A percentile compares a stretch with the other conserved stretches of the same genome.
Conservation (phyloP, 441 rosid species). For the Euphorbia schlechtendalii region DNA sequence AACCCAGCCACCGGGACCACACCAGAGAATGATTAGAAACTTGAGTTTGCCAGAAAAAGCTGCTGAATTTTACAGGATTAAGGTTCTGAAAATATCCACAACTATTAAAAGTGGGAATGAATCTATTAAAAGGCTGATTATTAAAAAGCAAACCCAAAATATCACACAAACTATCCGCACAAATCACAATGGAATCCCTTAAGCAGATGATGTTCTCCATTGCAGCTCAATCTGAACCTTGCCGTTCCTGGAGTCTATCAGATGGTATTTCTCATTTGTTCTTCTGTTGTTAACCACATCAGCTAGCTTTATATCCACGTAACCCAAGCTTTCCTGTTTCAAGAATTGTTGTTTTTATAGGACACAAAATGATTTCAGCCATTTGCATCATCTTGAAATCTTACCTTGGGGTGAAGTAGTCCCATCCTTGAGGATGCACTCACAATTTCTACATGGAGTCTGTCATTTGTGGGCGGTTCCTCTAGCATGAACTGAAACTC, state of each 20-base stretch:
- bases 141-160: background rate
- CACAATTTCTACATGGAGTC: constrained; percentile 65
- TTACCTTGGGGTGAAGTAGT: constrained; percentile 83
- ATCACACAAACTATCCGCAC: background rate
- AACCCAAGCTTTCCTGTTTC: constrained; percentile 71
- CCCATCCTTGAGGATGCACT: constrained; percentile 78
- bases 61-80: constrained; percentile 8
- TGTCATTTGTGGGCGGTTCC: constrained; percentile 70
- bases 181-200: no score
- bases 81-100: no score
- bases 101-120: no score
- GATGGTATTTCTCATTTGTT: constrained; percentile 80
- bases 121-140: background rate
- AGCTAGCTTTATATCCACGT: constrained; percentile 54
- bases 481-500: constrained; percentile 66
- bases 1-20: no score
- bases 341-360: no score
- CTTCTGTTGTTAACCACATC: constrained; percentile 82
- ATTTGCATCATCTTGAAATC: no score
- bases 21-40: no score
- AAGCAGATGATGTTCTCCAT: constrained; percentile 70
- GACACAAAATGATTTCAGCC: no score
- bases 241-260: constrained; percentile 87
- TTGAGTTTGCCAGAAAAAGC: background rate
- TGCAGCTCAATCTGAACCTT: constrained; percentile 74